A percentile compares a stretch with the other conserved stretches of the same genome.
phyloP scores from a whole-genome alignment of 2,329 filamentous ascomycete species.

The Aspergillus sp. region DNA sequence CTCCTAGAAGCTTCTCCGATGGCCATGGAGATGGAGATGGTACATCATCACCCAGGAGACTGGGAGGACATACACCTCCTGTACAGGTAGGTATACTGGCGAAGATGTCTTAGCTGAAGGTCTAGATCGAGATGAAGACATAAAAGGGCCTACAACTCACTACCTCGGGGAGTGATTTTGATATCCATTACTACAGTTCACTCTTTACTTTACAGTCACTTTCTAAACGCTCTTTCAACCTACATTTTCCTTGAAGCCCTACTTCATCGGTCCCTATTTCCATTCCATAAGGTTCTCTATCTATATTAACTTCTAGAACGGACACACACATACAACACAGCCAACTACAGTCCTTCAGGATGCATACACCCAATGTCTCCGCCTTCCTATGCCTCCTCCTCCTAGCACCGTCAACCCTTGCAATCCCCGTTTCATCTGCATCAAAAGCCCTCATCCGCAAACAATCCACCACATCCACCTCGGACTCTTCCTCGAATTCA shows the following conservation, averaged over 20 bases:
- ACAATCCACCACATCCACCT: background rate
- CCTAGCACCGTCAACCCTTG: background rate
- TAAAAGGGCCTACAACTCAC: background rate
- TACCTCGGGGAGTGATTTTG: background rate
- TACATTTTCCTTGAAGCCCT: background rate
- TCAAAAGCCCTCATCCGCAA: background rate
- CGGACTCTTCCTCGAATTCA: background rate
- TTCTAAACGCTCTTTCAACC: background rate
- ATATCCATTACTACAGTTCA: background rate
- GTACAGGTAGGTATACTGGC: background rate
- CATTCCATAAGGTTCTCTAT: background rate
- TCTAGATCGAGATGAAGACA: background rate
- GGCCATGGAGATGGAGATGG: background rate
- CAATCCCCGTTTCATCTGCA: background rate
- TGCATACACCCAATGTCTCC: background rate
- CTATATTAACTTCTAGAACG: background rate
- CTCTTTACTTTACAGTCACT: background rate
- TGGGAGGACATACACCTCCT: background rate
- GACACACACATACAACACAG: background rate
- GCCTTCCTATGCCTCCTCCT: conserved; percentile 1
- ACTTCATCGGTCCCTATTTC: background rate
- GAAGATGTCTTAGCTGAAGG: too few species aligned
- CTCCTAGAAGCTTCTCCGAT: background rate
- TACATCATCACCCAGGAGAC: background rate
- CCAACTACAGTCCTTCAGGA: background rate